These are phyloP conservation scores for Pezicula carpinea DNA, from an alignment of 2,329 filamentous ascomycete genomes.

Conservation along the genomic window DNA sequence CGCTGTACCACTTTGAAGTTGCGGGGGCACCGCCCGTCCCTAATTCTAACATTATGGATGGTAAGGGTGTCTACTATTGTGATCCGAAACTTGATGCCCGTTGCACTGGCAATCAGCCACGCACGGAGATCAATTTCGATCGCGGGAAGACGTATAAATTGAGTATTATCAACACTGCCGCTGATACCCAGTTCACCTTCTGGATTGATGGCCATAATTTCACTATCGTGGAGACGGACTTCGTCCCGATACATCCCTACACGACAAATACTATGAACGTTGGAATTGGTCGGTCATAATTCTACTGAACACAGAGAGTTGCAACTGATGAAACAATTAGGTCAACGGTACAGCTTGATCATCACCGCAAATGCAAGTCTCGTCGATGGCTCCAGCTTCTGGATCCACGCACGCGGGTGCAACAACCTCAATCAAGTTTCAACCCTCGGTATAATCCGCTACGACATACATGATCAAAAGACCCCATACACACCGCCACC, in stretches of 20 bases:
- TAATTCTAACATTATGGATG: constrained; percentile 4
- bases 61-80: constrained; percentile 5
- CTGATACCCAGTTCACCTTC: constrained; percentile 11
- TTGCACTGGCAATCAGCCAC: constrained; percentile 2
- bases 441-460: constrained; percentile 20
- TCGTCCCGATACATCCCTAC: constrained; percentile 49
- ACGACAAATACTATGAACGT: constrained; percentile 44
- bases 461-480: constrained; percentile 11
- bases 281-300: constrained; percentile 35
- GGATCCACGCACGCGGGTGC: constrained; percentile 47
- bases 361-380: constrained; percentile 52
- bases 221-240: constrained; percentile 59
- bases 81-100: not conserved
- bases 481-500: constrained; percentile 12
- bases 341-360: constrained; percentile 62
- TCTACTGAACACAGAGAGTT: not conserved
- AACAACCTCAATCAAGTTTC: not conserved
- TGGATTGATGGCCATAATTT: constrained; percentile 43
- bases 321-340: constrained; percentile 3
- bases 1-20: not conserved
- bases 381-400: constrained; percentile 42
- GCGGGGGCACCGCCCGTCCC: not conserved
- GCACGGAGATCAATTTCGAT: not conserved
- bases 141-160: constrained; percentile 5
- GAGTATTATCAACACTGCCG: constrained; percentile 29